Conservation (phyloP, 176 grass and related monocot genomes). For the Elaeis guineensis region DNA sequence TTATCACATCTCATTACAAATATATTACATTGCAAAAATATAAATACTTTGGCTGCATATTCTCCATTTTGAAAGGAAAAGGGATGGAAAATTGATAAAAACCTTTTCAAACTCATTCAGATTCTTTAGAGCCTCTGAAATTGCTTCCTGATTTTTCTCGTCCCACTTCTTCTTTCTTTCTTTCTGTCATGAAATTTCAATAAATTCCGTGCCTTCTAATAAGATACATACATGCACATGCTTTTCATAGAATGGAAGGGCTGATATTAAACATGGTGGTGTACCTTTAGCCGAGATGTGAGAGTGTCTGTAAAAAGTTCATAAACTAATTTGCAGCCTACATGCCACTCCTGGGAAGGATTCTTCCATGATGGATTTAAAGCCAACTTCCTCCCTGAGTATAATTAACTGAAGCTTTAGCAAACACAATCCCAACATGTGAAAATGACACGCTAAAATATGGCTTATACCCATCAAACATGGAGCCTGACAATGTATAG, state of each 20-base stretch:
- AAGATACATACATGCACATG: too few species aligned
- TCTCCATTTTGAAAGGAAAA: too few species aligned
- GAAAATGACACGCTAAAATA: too few species aligned
- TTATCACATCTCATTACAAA: too few species aligned
- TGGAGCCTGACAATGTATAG: too few species aligned
- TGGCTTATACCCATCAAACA: too few species aligned
- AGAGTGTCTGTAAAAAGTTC: conserved; percentile 88
- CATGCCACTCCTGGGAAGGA: conserved; percentile 93
- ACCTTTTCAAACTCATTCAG: conserved; percentile 99
- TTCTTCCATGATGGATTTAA: conserved; percentile 94
- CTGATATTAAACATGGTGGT: background rate
- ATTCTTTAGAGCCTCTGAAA: conserved; percentile 66
- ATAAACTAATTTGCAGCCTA: conserved; percentile 91
- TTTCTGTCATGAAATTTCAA: conserved; percentile 35
- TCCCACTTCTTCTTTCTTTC: conserved; percentile 97
- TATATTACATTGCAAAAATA: too few species aligned
- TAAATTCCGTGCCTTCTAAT: background rate
- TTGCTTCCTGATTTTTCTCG: conserved; percentile 92
- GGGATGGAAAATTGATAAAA: background rate
- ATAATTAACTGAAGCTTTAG: conserved; percentile 17
- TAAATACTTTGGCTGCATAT: too few species aligned
- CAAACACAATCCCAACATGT: background rate
- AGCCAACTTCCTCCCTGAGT: conserved; percentile 43
- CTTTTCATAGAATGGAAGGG: too few species aligned
- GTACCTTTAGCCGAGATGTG: conserved; percentile 78